These are phyloP conservation scores for Spongospora subterranea DNA, from an alignment of 208 protist species.

Conservation along the genomic window DNA sequence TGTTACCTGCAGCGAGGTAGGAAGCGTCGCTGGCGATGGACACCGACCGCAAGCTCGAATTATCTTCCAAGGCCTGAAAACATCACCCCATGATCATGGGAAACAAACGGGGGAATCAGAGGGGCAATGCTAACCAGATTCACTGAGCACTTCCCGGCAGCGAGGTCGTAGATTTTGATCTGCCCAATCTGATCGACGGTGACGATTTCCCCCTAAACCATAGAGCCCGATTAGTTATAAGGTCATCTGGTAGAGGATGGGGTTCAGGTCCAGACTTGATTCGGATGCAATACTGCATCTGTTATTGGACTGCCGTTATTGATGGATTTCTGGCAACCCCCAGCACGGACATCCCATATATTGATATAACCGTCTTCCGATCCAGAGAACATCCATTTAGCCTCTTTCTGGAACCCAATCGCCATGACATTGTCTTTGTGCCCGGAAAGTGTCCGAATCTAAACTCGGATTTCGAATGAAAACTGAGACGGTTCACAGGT, in stretches of 20 bases:
- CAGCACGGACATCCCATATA: slow-evolving; percentile 83
- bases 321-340: neutral
- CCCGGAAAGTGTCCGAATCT: slow-evolving; percentile 78
- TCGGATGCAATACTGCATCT: slow-evolving; percentile 78
- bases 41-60: neutral
- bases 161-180: slow-evolving; percentile 81
- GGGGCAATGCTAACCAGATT: neutral
- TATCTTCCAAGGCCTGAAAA: neutral
- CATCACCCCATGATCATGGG: neutral
- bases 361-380: slow-evolving; percentile 85
- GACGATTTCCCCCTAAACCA: slow-evolving; percentile 75
- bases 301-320: slow-evolving; percentile 76
- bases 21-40: slow-evolving; percentile 32
- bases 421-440: slow-evolving; percentile 82
- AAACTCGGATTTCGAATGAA: neutral
- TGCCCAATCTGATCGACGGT: slow-evolving; percentile 80
- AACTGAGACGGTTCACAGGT: neutral
- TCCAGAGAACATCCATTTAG: slow-evolving; percentile 84
- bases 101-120: neutral
- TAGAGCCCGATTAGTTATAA: neutral
- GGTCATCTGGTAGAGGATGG: neutral
- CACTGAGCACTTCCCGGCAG: slow-evolving; percentile 72
- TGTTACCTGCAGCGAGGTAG: neutral
- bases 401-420: slow-evolving; percentile 83
- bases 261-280: slow-evolving; percentile 67